Percentiles rank a stretch among this genome's conserved stretches.
phyloP scores from a whole-genome alignment of 495 filamentous ascomycete genomes.

The Hypoxylon cercidicola region DNA sequence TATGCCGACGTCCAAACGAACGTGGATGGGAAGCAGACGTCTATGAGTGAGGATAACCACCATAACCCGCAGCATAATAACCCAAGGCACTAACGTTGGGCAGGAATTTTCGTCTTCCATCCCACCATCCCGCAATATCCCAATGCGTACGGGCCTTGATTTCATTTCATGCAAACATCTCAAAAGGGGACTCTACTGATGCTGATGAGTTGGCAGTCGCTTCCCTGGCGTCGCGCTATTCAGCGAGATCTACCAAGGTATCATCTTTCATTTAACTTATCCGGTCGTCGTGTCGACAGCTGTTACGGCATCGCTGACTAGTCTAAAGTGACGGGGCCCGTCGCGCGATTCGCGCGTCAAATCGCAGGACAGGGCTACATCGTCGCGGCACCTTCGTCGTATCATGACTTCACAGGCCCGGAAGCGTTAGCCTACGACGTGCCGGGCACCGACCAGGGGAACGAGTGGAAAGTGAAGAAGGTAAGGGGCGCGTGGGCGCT shows the following conservation, averaged over 20 bases:
- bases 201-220: constrained; percentile 56
- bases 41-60: constrained; percentile 53
- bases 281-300: constrained; percentile 7
- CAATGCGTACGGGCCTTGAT: constrained; percentile 65
- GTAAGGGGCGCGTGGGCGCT: constrained; percentile 49
- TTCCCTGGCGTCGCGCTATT: constrained; percentile 94
- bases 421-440: constrained; percentile 87
- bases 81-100: constrained; percentile 36
- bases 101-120: constrained; percentile 90
- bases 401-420: constrained; percentile 91
- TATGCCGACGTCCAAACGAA: constrained; percentile 53
- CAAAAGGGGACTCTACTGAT: constrained; percentile 16
- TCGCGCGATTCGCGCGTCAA: constrained; percentile 89
- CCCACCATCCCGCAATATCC: constrained; percentile 86
- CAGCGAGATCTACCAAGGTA: constrained; percentile 97
- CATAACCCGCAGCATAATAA: neutral
- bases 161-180: constrained; percentile 2
- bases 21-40: constrained; percentile 58
- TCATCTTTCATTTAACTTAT: constrained; percentile 19
- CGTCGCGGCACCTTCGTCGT: constrained; percentile 87
- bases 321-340: constrained; percentile 84
- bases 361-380: constrained; percentile 96
- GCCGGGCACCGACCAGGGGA: constrained; percentile 87
- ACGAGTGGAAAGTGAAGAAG: constrained; percentile 86
- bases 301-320: constrained; percentile 28